phyloP scores from a whole-genome alignment of 495 filamentous ascomycete genomes.

The Oleoguttula mirabilis region DNA sequence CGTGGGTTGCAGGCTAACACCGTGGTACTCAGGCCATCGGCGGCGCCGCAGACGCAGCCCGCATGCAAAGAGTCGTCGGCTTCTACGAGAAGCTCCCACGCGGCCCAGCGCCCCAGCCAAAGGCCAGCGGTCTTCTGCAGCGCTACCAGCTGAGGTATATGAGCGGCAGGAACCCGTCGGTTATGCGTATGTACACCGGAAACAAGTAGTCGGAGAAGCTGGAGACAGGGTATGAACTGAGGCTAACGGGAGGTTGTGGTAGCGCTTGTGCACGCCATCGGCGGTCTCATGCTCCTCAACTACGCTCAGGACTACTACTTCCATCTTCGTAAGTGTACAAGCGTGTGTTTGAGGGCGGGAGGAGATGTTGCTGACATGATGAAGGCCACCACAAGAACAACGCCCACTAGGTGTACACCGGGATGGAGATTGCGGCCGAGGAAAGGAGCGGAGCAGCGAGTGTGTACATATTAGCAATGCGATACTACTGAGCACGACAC shows the following conservation, averaged over 20 bases:
- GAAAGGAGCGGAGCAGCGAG: no score
- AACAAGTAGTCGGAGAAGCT: not conserved
- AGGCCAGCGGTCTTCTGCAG: constrained; percentile 66
- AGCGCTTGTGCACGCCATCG: constrained; percentile 84
- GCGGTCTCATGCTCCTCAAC: constrained; percentile 57
- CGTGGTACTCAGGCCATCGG: constrained; percentile 57
- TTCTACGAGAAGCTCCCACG: constrained; percentile 97
- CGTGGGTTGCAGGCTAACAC: constrained; percentile 2
- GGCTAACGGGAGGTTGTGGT: no score
- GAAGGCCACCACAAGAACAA: constrained; percentile 99
- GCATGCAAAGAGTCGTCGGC: constrained; percentile 90
- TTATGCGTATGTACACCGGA: constrained; percentile 67
- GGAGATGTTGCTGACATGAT: constrained; percentile 26
- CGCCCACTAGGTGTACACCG: constrained; percentile 59
- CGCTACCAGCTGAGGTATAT: constrained; percentile 93
- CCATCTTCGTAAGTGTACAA: constrained; percentile 73
- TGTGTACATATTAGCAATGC: no score
- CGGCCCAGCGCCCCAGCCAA: constrained; percentile 66
- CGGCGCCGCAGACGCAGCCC: constrained; percentile 81
- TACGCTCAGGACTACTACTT: constrained; percentile 99
- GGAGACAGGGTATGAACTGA: constrained; percentile 21
- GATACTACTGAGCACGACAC: no score
- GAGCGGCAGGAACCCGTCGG: constrained; percentile 68
- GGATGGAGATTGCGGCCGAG: no score
- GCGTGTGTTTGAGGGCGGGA: not conserved